phyloP scores from a whole-genome alignment of 768 basidiomycete species.

The Phaeotremella fagi region DNA sequence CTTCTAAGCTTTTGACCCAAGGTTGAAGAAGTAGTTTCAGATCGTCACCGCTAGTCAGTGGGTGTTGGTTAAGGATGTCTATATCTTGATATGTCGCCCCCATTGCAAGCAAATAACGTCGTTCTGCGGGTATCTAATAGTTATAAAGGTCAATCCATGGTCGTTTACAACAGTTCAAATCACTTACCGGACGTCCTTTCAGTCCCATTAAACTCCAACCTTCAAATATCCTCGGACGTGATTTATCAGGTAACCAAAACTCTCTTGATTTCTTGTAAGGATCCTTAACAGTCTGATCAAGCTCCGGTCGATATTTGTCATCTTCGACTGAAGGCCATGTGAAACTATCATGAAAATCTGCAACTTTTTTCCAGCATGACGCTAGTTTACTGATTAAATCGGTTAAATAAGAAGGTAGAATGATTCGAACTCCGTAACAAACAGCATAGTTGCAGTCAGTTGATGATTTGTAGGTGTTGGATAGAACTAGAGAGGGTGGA shows the following conservation, averaged over 20 bases:
- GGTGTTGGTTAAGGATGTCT: constrained; percentile 16
- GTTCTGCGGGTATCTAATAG: constrained; percentile 17
- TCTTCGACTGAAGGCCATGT: constrained; percentile 16
- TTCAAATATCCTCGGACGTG: constrained; percentile 16
- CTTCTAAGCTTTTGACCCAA: constrained; percentile 26
- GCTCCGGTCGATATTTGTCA: constrained; percentile 15
- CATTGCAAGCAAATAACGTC: constrained; percentile 31
- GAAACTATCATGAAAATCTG: constrained; percentile 37
- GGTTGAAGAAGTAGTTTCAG: constrained; percentile 10
- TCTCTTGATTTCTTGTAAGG: constrained; percentile 6
- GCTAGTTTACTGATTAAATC: constrained; percentile 12
- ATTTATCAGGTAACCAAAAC: constrained; percentile 28
- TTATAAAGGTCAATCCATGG: constrained; percentile 4
- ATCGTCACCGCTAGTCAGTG: constrained; percentile 14
- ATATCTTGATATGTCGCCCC: constrained; percentile 35
- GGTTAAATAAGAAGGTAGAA: constrained; percentile 22
- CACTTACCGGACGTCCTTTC: constrained; percentile 16
- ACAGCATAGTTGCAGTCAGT: constrained; percentile 35
- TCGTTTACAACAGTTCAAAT: neutral
- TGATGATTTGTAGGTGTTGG: constrained; percentile 11
- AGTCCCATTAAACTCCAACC: constrained; percentile 37
- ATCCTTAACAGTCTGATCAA: constrained; percentile 11
- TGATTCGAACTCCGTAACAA: constrained; percentile 30
- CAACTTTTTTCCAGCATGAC: constrained; percentile 31
- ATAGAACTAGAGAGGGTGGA: constrained; percentile 27